Evolutionary conservation across 495 filamentous ascomycete species (phyloP).

Genomic region (Penicillium bovifimosum): DNA sequence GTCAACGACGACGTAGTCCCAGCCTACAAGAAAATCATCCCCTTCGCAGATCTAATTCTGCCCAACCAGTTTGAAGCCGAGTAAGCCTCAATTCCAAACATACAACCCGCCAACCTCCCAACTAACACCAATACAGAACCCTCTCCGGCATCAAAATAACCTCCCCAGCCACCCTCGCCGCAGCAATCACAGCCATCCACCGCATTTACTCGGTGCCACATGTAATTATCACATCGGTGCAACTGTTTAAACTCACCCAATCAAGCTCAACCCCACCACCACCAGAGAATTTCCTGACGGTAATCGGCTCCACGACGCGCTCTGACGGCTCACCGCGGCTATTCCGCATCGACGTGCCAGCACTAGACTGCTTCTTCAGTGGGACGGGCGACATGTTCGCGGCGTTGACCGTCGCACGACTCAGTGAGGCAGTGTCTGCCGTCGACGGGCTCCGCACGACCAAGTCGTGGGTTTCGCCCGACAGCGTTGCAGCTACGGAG

Average conservation of each 20-base stretch:
- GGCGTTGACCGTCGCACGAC: constrained; percentile 79
- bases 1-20: constrained; percentile 85
- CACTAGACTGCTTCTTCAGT: constrained; percentile 86
- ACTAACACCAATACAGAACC: constrained; percentile 44
- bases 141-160: constrained; percentile 78
- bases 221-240: constrained; percentile 85
- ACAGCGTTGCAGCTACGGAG: constrained; percentile 59
- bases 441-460: constrained; percentile 38
- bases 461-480: constrained; percentile 62
- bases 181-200: constrained; percentile 75
- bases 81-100: constrained; percentile 44
- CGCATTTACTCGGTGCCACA: constrained; percentile 73
- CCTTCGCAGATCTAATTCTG: constrained; percentile 81
- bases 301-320: constrained; percentile 70
- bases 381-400: constrained; percentile 99
- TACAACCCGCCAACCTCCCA: background rate
- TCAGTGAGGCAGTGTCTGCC: constrained; percentile 67
- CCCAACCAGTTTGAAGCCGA: constrained; percentile 98
- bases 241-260: constrained; percentile 37
- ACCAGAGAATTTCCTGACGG: constrained; percentile 51
- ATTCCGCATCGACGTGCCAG: constrained; percentile 79
- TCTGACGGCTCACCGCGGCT: constrained; percentile 60
- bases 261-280: constrained; percentile 36
- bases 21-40: constrained; percentile 74
- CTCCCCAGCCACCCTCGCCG: constrained; percentile 62